Conservation (phyloP, 2,329 filamentous ascomycete species). For the Pseudovirgaria hyperparasitica region DNA sequence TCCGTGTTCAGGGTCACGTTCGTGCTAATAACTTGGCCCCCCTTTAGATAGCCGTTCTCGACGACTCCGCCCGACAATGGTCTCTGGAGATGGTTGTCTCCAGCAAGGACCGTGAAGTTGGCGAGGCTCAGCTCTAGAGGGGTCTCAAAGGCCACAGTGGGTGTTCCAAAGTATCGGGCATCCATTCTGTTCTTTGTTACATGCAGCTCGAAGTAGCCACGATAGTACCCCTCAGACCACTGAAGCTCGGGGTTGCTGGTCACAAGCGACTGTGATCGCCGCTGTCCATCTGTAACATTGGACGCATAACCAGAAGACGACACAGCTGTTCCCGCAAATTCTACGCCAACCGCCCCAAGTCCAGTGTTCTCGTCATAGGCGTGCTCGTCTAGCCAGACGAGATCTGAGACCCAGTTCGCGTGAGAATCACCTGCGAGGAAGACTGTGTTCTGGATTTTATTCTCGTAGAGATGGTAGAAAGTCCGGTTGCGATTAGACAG, state of each 20-base stretch:
- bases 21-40: constrained; percentile 14
- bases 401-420: constrained; percentile 42
- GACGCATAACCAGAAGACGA: constrained; percentile 47
- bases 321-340: constrained; percentile 53
- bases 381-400: constrained; percentile 32
- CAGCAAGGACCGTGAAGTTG: constrained; percentile 52
- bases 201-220: constrained; percentile 5
- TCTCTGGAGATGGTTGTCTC: constrained; percentile 42
- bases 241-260: constrained; percentile 50
- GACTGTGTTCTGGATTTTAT: constrained; percentile 60
- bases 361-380: constrained; percentile 27
- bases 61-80: constrained; percentile 32
- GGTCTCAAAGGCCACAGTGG: constrained; percentile 44
- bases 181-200: constrained; percentile 21
- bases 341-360: constrained; percentile 31
- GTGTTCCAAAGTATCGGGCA: constrained; percentile 49
- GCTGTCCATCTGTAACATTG: constrained; percentile 43
- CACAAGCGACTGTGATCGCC: constrained; percentile 18
- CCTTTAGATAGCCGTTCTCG: constrained; percentile 41
- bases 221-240: constrained; percentile 35
- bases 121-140: constrained; percentile 49
- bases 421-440: constrained; percentile 61
- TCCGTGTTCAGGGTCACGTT: constrained; percentile 14
- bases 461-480: constrained; percentile 50
- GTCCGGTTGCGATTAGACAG: constrained; percentile 59